Evolutionary conservation across 83 land plant species (phyloP), one percentile per base, ranked within the genome.

Genomic region (Picea mariana): DNA sequence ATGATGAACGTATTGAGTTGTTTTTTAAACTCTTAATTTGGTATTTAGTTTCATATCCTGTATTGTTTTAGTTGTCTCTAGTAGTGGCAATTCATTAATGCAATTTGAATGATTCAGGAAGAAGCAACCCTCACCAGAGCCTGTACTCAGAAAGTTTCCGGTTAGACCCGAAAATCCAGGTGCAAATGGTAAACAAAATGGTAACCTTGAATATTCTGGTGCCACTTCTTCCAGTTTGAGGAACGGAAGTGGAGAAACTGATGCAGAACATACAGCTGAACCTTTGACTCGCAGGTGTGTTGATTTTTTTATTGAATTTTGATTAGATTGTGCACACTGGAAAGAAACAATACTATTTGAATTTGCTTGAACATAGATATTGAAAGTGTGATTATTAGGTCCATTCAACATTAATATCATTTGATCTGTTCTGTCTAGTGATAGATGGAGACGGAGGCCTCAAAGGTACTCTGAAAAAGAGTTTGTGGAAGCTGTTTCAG

Each of bases 391-490:
- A 1, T 20, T 68, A 71, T 12, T 17, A 65, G 49, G 52, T 52
- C 15, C 75, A 59, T 27, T 73, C 17, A 15, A 77, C 72, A 7
- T 38, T 65, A 62, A 64, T 80, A 78, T 64, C 34, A 11, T 62
- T 68, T 67, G 34, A 16, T 68, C 67, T 38, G 64, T 55, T 26
- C 79, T 55, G 9, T 81, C 47, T 80, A 91, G 95, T 83, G 88
- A 89, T 65, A 77, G 95, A 34, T 79, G 85, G 72, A 87, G 95
- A 60, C 87, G 87, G 59, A 89, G 95, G 80, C 91, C 95, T 81
- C 95, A 91, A 71, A 87, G 93, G 42, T 93, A 93, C 81, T 87
- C 95, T 15, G 91, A 47, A 15, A 88, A 80, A 66, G 93, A 93
- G 12, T 93, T 83, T 78, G 90, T 93, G 27, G 91, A 89, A 86